Evolutionary conservation across 805 yeast species (phyloP), one percentile per base, ranked within the genome.

Genomic region (Hanseniaspora mollemarum): DNA sequence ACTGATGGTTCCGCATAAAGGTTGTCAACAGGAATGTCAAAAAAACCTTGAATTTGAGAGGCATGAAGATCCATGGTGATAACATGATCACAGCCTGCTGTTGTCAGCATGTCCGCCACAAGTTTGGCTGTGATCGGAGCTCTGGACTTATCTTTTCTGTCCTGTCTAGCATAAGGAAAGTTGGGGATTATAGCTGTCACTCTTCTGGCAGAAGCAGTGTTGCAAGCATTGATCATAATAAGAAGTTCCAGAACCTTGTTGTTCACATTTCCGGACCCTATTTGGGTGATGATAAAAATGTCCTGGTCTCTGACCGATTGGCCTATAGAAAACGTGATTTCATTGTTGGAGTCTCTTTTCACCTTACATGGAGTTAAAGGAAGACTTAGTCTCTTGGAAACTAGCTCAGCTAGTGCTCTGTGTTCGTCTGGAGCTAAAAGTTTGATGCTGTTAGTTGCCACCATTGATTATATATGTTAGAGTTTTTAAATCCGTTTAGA

Each of bases 1-100:
- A 85, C 94, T 51, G 82, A 78, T 43, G 98, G 97, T 63, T 92
- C 97, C 18, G 95, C 96, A 60, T 88, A 90, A 55, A 90, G 72
- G 62, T 90, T 92, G 68, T 90, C 97, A 25, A 90, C 97, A 2
- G 98, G 97, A 32, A 87, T 87, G 56, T 80, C 80, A 71, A 90
- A 90, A 63, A 90, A 90, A 1, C 98, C 98, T 71, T 92, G 97
- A 59, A 92, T 92, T 66, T 90, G 98, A 10, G 96, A 84, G 8
- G 97, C 97, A 63, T 90, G 98, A 57, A 90, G 71, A 66, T 90
- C 98, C 94, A 90, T 82, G 21, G 97, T 92, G 56, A 90, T 87
- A 35, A 90, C 90, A 67, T 92, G 96, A 63, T 86, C 77, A 67
- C 96, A 88, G 6, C 98, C 97, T 2, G 96, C 92, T 1, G 95